These are phyloP conservation scores for Leccinum rimulosum DNA, from an alignment of 768 basidiomycete genomes.

Conservation along the genomic window DNA sequence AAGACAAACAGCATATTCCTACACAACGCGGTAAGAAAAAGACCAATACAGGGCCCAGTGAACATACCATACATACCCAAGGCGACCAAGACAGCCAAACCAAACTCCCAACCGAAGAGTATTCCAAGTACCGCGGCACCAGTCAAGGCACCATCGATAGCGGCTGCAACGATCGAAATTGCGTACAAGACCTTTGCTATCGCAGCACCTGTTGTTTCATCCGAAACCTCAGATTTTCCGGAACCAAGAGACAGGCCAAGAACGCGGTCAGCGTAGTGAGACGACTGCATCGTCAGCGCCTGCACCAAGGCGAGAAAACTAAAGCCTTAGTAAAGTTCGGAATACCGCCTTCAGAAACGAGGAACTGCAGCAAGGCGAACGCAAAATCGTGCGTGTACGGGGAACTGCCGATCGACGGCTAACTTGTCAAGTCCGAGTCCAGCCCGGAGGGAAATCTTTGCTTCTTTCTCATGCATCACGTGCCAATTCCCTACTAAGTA, in stretches of 20 bases:
- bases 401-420: constrained; percentile 32
- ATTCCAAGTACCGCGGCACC: constrained; percentile 67
- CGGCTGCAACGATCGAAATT: constrained; percentile 68
- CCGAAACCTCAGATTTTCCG: background rate
- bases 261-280: constrained; percentile 79
- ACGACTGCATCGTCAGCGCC: constrained; percentile 68
- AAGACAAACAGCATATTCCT: constrained; percentile 22
- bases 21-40: background rate
- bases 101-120: constrained; percentile 64
- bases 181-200: constrained; percentile 19
- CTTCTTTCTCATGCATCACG: no score
- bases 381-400: constrained; percentile 68
- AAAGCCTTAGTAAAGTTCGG: constrained; percentile 65
- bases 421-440: no score
- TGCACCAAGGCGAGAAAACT: constrained; percentile 90
- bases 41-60: background rate
- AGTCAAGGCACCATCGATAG: constrained; percentile 73
- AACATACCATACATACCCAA: constrained; percentile 71
- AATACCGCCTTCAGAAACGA: constrained; percentile 80
- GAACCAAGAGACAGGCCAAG: constrained; percentile 84
- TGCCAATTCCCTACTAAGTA: no score
- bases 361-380: constrained; percentile 69
- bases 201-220: constrained; percentile 6
- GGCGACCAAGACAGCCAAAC: constrained; percentile 65
- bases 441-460: no score